Evolutionary conservation across 352 stramenopile species (phyloP).

Genomic region (Globisporangium ultimum): DNA sequence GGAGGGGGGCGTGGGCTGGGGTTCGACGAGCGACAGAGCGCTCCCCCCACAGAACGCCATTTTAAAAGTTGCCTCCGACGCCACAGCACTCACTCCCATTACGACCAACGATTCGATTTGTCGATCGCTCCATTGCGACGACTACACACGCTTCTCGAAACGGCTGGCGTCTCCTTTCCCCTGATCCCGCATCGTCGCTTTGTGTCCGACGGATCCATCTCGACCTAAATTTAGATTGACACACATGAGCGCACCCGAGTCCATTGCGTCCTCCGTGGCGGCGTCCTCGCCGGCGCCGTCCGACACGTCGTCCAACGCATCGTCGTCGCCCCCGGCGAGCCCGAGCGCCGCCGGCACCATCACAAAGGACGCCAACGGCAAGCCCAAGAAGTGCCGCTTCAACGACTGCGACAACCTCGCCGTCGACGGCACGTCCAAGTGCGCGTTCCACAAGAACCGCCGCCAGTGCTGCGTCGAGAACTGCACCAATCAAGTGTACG

Average conservation of each 20-base stretch:
- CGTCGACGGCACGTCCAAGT: conserved; percentile 72
- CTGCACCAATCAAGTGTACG: conserved; percentile 84
- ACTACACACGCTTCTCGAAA: conserved; percentile 6
- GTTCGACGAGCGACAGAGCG: conserved; percentile 40
- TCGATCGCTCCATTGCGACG: conserved; percentile 12
- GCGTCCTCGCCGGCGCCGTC: conserved; percentile 12
- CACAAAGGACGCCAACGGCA: conserved; percentile 20
- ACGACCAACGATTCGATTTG: conserved; percentile 6
- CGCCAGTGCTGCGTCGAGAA: conserved; percentile 75
- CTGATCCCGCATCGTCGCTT: not conserved
- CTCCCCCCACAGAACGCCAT: conserved; percentile 35
- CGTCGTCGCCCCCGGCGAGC: conserved; percentile 13
- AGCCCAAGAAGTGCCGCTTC: conserved; percentile 69
- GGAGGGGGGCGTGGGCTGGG: conserved; percentile 6
- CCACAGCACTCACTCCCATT: conserved; percentile 23
- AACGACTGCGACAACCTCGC: conserved; percentile 78
- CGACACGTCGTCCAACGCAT: conserved; percentile 7
- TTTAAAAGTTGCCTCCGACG: conserved; percentile 52
- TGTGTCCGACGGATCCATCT: not conserved
- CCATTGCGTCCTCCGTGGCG: not conserved
- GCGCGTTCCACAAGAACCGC: conserved; percentile 81
- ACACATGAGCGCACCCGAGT: not conserved
- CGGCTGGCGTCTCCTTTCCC: conserved; percentile 4
- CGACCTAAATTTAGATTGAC: not conserved
- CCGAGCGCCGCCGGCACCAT: conserved; percentile 5